Evolutionary conservation across 2,329 filamentous ascomycete species (phyloP).

Genomic region (Exophiala viscosa): DNA sequence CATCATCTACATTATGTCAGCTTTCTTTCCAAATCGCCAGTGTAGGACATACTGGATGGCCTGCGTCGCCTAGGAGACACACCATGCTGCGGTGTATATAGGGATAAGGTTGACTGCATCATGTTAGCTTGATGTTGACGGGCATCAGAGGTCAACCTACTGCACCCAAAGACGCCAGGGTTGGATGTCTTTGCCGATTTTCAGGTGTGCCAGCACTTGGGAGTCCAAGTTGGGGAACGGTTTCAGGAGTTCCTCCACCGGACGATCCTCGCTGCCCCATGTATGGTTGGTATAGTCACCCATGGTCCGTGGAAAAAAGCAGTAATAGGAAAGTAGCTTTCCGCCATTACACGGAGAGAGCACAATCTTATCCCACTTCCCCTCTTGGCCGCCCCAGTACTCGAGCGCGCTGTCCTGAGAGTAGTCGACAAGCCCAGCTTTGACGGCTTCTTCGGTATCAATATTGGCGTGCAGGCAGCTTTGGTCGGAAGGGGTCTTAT

Average conservation of each 20-base stretch:
- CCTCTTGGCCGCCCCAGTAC: conserved; percentile 66
- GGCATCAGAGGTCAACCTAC: neutral
- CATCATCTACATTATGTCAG: conserved; percentile 55
- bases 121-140: conserved; percentile 21
- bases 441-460: conserved; percentile 56
- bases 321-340: conserved; percentile 64
- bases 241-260: conserved; percentile 57
- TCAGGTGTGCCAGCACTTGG: conserved; percentile 55
- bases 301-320: conserved; percentile 61
- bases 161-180: conserved; percentile 54
- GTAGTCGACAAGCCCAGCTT: conserved; percentile 61
- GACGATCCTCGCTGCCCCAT: conserved; percentile 46
- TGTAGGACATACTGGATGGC: conserved; percentile 52
- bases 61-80: conserved; percentile 63
- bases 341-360: conserved; percentile 66
- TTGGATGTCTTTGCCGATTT: conserved; percentile 59
- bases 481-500: conserved; percentile 57
- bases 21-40: neutral
- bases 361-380: conserved; percentile 65
- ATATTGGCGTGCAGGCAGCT: conserved; percentile 66
- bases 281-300: conserved; percentile 60
- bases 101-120: conserved; percentile 51
- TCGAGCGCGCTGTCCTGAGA: conserved; percentile 59
- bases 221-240: conserved; percentile 59
- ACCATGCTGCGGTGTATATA: conserved; percentile 51